Base-by-base conservation (phyloP, 164 flowering plant species). In the Stephania cephalantha region DNA sequence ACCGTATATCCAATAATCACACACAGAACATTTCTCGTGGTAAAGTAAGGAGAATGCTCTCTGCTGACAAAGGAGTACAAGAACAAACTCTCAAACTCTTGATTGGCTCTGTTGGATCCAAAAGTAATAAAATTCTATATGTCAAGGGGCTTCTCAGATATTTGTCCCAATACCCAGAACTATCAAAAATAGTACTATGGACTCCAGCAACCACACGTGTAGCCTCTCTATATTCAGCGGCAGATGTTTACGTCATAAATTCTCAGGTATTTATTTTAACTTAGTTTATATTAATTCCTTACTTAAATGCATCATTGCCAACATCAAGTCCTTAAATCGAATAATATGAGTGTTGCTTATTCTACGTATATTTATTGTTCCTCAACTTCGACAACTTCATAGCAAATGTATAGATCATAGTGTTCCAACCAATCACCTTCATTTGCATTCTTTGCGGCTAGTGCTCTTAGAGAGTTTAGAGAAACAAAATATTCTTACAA, bases 91-190 rank as follows among this genome's bases (percentile, higher is more conserved):
- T 90, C 69, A 94, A 89, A 84, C 68, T 96, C 83, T 90, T 96
- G 64, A 86, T 96, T 78, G 99, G 99, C 75, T 96, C 99, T 48
- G 92, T 93, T 46, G 99, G 99, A 77, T 93, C 98, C 66, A 90
- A 92, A 81, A 92, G 98, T 84, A 96, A 94, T 76, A 91, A 94
- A 85, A 86, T 91, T 73, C 80, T 82, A 63, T 96, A 93, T 78
- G 91, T 96, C 46, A 94, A 91, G 79, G 88, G 79, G 73, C 84
- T 94, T 71, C 85, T 94, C 52, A 75, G 79, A 29, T 90, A 85
- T 81, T 70, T 92, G 76, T 85, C 91, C 55, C 83, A 78, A 70
- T 91, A 92, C 79, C 72, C 89, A 68, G 87, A 88, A 76, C 76
- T 94, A 80, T 91, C 95, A 61, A 85, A 86, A 73, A 80, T 85